phyloP scores from a whole-genome alignment of 108 stramenopile genomes.

The Bacterosira constricta region DNA sequence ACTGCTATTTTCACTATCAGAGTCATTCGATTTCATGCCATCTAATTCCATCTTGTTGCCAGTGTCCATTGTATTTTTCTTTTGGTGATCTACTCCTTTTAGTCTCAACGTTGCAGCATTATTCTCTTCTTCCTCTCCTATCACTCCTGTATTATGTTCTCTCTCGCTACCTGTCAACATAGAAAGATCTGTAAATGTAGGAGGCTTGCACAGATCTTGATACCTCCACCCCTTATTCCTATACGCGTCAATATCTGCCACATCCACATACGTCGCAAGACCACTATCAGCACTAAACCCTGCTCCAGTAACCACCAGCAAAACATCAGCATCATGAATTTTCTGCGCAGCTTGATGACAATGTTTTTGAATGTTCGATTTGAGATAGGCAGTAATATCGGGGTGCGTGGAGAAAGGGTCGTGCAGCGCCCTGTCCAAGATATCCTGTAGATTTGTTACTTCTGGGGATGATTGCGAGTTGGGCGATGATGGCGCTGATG shows the following conservation, averaged over 20 bases:
- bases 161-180: too few species aligned
- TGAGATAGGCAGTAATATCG: too few species aligned
- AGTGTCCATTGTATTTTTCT: too few species aligned
- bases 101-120: too few species aligned
- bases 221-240: constrained; percentile 38
- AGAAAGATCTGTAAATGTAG: neutral
- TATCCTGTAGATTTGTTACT: constrained; percentile 16
- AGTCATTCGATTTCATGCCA: too few species aligned
- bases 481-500: constrained; percentile 7
- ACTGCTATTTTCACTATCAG: too few species aligned
- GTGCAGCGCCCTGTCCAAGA: constrained; percentile 12
- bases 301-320: constrained; percentile 52
- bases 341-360: constrained; percentile 19
- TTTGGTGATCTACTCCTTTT: too few species aligned
- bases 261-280: constrained; percentile 38
- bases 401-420: too few species aligned
- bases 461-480: neutral
- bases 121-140: too few species aligned
- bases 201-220: constrained; percentile 34
- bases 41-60: too few species aligned
- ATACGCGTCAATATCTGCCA: constrained; percentile 47
- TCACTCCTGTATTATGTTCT: too few species aligned
- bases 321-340: constrained; percentile 36
- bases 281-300: constrained; percentile 53
- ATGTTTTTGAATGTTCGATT: neutral